Conservation (phyloP, 306 rosid genomes). For the Malus sieversii region DNA sequence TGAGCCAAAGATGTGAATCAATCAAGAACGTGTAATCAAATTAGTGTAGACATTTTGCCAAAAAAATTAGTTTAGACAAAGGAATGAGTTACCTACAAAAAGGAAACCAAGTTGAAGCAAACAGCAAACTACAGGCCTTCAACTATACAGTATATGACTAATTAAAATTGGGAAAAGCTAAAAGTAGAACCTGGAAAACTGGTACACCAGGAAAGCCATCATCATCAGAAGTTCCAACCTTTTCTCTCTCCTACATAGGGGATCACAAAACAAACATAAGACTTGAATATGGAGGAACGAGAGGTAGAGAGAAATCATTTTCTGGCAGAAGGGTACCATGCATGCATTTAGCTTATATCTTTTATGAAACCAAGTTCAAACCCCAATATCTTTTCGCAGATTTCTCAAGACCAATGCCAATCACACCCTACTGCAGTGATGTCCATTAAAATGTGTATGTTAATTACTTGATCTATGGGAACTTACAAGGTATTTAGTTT, state of each 20-base stretch:
- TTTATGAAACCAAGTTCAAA: neutral
- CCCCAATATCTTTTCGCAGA: neutral
- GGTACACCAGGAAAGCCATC: slow-evolving; percentile 73
- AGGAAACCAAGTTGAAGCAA: neutral
- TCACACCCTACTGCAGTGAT: neutral
- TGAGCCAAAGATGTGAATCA: neutral
- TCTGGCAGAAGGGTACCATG: neutral
- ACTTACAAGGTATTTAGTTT: neutral
- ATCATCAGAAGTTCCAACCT: slow-evolving; percentile 47
- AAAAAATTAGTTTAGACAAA: neutral
- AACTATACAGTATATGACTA: neutral
- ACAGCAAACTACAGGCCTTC: neutral
- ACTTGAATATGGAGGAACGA: neutral
- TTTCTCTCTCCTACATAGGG: slow-evolving; percentile 60
- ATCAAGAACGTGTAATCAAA: neutral
- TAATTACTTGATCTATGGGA: neutral
- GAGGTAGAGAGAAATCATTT: neutral
- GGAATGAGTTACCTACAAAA: neutral
- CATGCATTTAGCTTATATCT: neutral
- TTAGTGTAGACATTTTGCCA: neutral
- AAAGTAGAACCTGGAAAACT: slow-evolving; percentile 79
- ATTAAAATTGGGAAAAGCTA: slow-evolving; percentile 2
- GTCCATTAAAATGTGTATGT: neutral
- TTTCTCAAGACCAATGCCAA: neutral
- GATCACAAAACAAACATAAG: neutral